phyloP scores from a whole-genome alignment of 768 basidiomycete species.

The Hypsizygus marmoreus region DNA sequence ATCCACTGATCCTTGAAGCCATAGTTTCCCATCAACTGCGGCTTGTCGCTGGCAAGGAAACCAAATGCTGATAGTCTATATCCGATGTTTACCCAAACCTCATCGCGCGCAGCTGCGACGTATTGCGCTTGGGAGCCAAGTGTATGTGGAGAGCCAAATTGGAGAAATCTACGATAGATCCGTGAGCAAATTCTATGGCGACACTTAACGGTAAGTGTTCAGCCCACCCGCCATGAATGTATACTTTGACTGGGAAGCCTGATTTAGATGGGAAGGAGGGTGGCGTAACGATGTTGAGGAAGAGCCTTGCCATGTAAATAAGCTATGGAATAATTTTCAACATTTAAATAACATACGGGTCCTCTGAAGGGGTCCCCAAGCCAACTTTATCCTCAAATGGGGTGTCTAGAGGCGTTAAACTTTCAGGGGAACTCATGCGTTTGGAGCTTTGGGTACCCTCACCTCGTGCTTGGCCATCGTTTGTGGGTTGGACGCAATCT shows the following conservation, averaged over 20 bases:
- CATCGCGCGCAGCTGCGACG: conserved; percentile 59
- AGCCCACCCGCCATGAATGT: conserved; percentile 80
- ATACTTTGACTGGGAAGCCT: conserved; percentile 66
- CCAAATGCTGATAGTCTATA: conserved; percentile 79
- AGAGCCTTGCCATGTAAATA: conserved; percentile 42
- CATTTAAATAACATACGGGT: conserved; percentile 47
- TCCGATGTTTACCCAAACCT: conserved; percentile 78
- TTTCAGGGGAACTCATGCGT: not conserved
- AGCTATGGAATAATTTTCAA: not conserved
- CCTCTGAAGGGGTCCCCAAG: conserved; percentile 66
- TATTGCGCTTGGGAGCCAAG: conserved; percentile 66
- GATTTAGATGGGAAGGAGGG: conserved; percentile 47
- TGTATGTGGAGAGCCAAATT: conserved; percentile 75
- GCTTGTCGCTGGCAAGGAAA: conserved; percentile 68
- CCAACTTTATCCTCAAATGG: conserved; percentile 64
- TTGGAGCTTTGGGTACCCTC: not conserved
- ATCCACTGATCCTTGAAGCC: conserved; percentile 88
- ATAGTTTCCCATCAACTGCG: conserved; percentile 68
- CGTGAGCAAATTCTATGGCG: not conserved
- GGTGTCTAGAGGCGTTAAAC: conserved; percentile 43
- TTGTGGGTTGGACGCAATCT: conserved; percentile 65
- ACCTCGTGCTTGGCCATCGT: conserved; percentile 67
- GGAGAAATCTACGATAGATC: conserved; percentile 59
- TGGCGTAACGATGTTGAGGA: conserved; percentile 65
- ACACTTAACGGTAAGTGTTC: conserved; percentile 8